Evolutionary conservation across 176 grass and related monocot genomes (phyloP), one percentile per base, ranked within the genome.

Genomic region (Oryza brachyantha): DNA sequence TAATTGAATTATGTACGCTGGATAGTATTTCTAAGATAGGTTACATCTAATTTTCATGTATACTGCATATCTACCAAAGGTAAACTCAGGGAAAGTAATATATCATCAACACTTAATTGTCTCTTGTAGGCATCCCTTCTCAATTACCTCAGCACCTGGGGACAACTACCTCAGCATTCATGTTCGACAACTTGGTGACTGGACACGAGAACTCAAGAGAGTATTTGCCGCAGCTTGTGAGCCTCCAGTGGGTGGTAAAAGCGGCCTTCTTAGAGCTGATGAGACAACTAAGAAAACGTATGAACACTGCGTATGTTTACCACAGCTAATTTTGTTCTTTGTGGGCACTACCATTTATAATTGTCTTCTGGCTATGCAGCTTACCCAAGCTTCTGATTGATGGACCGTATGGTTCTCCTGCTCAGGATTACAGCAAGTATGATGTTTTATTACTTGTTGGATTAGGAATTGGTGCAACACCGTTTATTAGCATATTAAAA

Each of bases 401-500:
- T 77, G 96, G 96, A 31, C 92, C 96, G 60, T 99, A 99, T 75
- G 96, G 96, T 60, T 91, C 96, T 57, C 90, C 96, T 38, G 92
- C 96, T 38, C 96, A 99, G 54, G 96, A 99, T 70, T 99, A 96
- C 73, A 89, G 86, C 81, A 99, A 99, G 81, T 99, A 99, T 45
- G 96, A 99, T 83, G 92, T 99, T 41, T 88, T 96, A 75, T 76
- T 99, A 31, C 96, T 99, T 39, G 96, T 96, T 80, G 96, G 96
- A 85, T 86, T 99, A 74, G 96, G 96, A 63, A 99, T 99, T 63
- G 96, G 96, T 70, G 96, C 96, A 48, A 96, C 96, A 58, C 96
- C 92, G 68, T 99, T 99, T 84, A 99, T 99, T 77, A 99, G 96
- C 86, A 99, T 99, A 83, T 60, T 99, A 80, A 99, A 99, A 83